Base-by-base conservation (phyloP, 1,284 basidiomycete species). In the Tylopilus sp. region DNA sequence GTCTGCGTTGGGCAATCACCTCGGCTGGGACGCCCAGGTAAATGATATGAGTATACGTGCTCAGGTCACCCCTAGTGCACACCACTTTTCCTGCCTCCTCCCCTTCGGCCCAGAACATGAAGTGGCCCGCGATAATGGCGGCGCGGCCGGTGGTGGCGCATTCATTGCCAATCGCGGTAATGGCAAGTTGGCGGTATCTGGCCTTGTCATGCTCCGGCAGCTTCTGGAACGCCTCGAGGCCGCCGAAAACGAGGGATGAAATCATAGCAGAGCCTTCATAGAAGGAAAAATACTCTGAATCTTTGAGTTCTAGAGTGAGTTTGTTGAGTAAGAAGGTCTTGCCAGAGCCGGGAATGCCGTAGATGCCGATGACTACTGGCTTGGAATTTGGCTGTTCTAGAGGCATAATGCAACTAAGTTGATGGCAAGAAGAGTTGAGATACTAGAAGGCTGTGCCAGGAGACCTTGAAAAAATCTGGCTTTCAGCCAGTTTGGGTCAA, bases 91-190 rank as follows among this genome's bases (percentile, higher is more conserved):
- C 62, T 56, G 61, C 62, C 44, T 63, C 62, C 62, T 63, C 62
- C 38, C 62, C 62, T 63, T 63, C 61, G n/a, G 62, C 53, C 62
- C 62, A 63, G 53, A 63, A 63, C 62, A 63, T 63, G 62, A 63
- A 63, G 53, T 63, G 62, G 62, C 62, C 62, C 22, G 49, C 6
- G 61, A 63, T 55, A 56, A 63, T 63, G 52, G 62, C 62, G 2
- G 62, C 32, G 8, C 61, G 62, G 52, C 62, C 62, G 4, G 62
- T 63, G 24, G 52, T 49, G 41, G 62, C 52, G 33, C 62, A 63
- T 63, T 63, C 62, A 49, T 63, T 51, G n/a, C 62, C 38, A 13
- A 64, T 64, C 24, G 62, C 57, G 38, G 62, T 64, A n/a, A 64
- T 64, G 47, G 62, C 62, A 22, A 64, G 62, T 64, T 64, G 62